Evolutionary conservation across 2,329 filamentous ascomycete genomes (phyloP), one percentile per base, ranked within the genome.

Genomic region (Diaporthe sp.): DNA sequence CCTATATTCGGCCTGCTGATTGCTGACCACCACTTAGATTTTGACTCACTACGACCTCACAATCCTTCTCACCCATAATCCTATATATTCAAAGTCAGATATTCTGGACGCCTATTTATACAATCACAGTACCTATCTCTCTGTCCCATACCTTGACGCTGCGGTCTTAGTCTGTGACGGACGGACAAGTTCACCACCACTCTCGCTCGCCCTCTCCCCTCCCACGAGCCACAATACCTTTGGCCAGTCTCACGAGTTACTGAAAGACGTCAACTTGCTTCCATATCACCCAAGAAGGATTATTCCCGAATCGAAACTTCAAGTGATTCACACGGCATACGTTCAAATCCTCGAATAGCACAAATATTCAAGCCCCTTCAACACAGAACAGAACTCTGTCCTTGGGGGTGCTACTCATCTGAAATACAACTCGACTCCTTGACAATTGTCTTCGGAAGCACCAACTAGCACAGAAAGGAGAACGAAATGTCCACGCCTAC

Each of bases 91-190:
- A 3, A 25, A 25, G 10, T 3, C 4, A 34, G 13, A 28, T 4
- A 39, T 13, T 15, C 12, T 15, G 12, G 12, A 17, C 31, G 2
- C 10, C 25, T n/a, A 4, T 22, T 19, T 17, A 49, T 31, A 34
- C 17, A 22, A n/a, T 0, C 4, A 4, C 10, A 17, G 1, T 8
- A 4, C 7, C 3, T 13, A 31, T 10, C 15, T 0, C 5, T n/a
- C 59, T 25, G 19, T 25, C 15, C 5, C 1, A 0, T 51, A 1
- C 31, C 46, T 17, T n/a, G 9, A 7, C 2, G 7, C 10, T 15
- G 19, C 2, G 4, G 42, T 8, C 25, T 31, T 4, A 34, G 19
- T 12, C 9, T 17, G 25, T 49, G 15, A 31, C 9, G 9, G n/a
- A n/a, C 39, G 12, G 5, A 49, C 15, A 49, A 34, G 4, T 17